Percentiles rank a stretch among this genome's conserved stretches.
Evolutionary conservation across 2,329 filamentous ascomycete species (phyloP).

Genomic region (Penicillium sp.): DNA sequence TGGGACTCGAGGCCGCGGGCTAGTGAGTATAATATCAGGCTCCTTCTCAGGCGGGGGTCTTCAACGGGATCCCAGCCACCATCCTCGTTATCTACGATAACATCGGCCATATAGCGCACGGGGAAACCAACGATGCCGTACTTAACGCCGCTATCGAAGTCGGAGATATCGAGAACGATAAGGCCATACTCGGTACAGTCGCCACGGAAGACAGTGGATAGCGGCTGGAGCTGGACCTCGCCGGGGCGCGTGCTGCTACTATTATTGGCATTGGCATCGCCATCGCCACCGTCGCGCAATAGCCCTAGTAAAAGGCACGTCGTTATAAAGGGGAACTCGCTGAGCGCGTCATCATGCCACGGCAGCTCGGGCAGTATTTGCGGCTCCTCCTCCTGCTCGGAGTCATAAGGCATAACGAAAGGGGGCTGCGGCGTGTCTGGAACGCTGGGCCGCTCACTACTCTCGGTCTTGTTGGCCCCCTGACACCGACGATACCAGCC

Average conservation of each 20-base stretch:
- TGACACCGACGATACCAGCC: conserved; percentile 8
- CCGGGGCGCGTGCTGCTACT: conserved; percentile 5
- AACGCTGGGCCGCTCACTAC: conserved; percentile 5
- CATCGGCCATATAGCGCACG: conserved; percentile 14
- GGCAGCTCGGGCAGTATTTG: conserved; percentile 8
- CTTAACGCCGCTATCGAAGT: conserved; percentile 14
- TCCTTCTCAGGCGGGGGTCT: conserved; percentile 13
- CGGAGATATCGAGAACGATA: conserved; percentile 13
- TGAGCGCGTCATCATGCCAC: conserved; percentile 7
- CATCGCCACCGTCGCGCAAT: conserved; percentile 7
- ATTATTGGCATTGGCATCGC: not conserved
- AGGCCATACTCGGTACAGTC: conserved; percentile 16
- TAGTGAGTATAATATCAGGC: conserved; percentile 11
- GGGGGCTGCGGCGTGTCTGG: conserved; percentile 10
- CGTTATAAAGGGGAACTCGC: conserved; percentile 9
- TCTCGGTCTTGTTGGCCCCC: not conserved
- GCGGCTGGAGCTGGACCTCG: conserved; percentile 15
- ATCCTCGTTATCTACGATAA: not conserved
- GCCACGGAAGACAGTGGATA: conserved; percentile 13
- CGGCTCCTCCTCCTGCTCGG: not conserved
- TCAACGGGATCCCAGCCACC: conserved; percentile 14
- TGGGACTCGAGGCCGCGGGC: conserved; percentile 12
- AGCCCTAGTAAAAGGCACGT: conserved; percentile 12
- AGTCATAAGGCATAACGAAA: not conserved
- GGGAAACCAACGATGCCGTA: conserved; percentile 14